Evolutionary conservation across 768 basidiomycete genomes (phyloP).

Genomic region (Tulasnella sp.): DNA sequence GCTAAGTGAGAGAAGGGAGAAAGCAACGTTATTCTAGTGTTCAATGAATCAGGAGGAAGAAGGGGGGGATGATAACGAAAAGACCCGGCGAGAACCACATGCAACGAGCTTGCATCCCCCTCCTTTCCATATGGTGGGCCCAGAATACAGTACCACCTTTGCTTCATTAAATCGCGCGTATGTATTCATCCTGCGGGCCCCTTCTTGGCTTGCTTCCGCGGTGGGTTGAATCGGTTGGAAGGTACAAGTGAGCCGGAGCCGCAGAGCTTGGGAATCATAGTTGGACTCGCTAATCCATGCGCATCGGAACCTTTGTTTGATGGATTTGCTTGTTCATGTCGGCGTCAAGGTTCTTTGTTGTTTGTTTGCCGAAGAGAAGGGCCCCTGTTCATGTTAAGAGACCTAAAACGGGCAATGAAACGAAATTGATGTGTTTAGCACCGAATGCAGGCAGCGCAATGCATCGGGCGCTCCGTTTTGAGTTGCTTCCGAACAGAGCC

Average conservation of each 20-base stretch:
- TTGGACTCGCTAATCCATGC: neutral
- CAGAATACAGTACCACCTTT: neutral
- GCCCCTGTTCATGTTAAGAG: too few species aligned
- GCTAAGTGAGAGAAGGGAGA: neutral
- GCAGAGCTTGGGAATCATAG: neutral
- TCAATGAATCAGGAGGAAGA: neutral
- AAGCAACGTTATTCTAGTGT: neutral
- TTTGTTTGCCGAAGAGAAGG: neutral
- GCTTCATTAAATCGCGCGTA: neutral
- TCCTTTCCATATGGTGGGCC: neutral
- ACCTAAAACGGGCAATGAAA: neutral
- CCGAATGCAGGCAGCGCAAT: neutral
- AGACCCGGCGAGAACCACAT: neutral
- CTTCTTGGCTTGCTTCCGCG: neutral
- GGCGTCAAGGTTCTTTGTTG: neutral
- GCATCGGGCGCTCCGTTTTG: neutral
- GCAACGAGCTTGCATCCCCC: too few species aligned
- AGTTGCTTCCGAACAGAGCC: slow-evolving; percentile 5
- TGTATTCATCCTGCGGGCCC: neutral
- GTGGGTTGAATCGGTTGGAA: neutral
- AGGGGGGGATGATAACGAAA: neutral
- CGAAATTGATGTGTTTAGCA: neutral
- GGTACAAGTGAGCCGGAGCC: slow-evolving; percentile 2
- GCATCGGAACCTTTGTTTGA: neutral
- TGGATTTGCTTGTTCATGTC: neutral